Base-by-base conservation (phyloP, 2,329 filamentous ascomycete species). In the Cladosporium sphaerospermum region DNA sequence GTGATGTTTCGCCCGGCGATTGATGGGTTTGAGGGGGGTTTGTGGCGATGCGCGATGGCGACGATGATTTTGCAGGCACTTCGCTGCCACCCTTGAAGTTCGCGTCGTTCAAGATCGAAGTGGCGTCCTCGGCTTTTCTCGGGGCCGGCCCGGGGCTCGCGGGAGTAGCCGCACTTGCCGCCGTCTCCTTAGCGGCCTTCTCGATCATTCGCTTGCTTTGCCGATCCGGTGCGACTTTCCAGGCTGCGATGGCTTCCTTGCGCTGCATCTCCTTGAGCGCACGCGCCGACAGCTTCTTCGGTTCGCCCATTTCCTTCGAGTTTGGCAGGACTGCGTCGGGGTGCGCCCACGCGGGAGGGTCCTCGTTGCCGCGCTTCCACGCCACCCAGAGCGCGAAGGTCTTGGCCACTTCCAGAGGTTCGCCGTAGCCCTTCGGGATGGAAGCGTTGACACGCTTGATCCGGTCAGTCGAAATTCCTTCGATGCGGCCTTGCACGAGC, bases 301-400 rank as follows among this genome's bases (percentile, higher is more conserved):
- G 59, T 49, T 78, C 75, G 10, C 66, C 63, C 36, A 74, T 69
- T 45, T 74, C 76, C 51, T 76, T 70, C 54, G 73, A 73, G 60
- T 73, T 78, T 43, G 75, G 75, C 42, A 81, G 71, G 13, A 76
- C 72, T 43, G 75, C 75, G 58, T 82, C 79, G 2, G 78, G 78
- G 52, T 79, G 74, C 39, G 81, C 81, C 82, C 82, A 86, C 42
- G 77, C 72, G 31, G 82, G 80, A 45, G 82, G 78, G 53, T 71
- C 71, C 57, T 84, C 81, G 61, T 84, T 83, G 9, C 83, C 83
- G 52, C 79, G 77, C 64, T 86, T 85, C 82, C 82, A 85, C 3
- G 82, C 80, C 54, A 80, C 76, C 83, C 83, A 86, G 53, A 84
- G 72, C 4, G 81, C 82, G 58, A 86, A 85, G 13, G 69, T 76